Percentiles rank a stretch among this genome's conserved stretches.
These are phyloP conservation scores for Millerago galiae DNA, from an alignment of 805 yeast genomes.

Conservation along the genomic window DNA sequence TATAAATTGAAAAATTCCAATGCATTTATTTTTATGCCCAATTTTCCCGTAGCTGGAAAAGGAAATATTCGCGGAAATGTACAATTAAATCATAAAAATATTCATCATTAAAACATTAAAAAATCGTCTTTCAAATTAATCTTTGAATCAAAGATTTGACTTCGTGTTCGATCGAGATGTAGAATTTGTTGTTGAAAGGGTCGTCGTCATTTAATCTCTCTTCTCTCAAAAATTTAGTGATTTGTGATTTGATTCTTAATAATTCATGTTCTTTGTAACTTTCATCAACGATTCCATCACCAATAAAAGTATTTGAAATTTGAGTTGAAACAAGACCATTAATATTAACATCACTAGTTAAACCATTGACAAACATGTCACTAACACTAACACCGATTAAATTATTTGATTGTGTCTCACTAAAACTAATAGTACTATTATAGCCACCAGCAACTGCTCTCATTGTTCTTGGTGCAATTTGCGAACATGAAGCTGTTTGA, in stretches of 20 bases:
- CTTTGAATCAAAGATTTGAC: slow-evolving; percentile 25
- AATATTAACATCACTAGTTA: slow-evolving; percentile 17
- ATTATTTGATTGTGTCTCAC: slow-evolving; percentile 10
- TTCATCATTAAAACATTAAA: not conserved
- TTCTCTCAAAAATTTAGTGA: slow-evolving; percentile 22
- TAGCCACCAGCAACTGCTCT: slow-evolving; percentile 21
- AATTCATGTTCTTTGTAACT: slow-evolving; percentile 24
- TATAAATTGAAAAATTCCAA: too few relatives aligned
- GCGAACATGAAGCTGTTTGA: slow-evolving; percentile 26
- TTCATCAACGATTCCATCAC: slow-evolving; percentile 16
- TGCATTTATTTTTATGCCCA: not conserved
- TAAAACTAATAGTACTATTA: slow-evolving; percentile 14
- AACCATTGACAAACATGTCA: slow-evolving; percentile 23
- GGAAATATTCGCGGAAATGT: not conserved
- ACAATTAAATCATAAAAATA: not conserved
- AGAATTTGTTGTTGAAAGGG: slow-evolving; percentile 24
- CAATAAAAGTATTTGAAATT: slow-evolving; percentile 1
- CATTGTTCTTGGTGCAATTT: slow-evolving; percentile 28
- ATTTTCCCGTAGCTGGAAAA: not conserved
- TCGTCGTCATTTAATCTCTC: slow-evolving; percentile 26
- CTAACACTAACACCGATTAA: slow-evolving; percentile 20
- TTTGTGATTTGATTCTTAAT: slow-evolving; percentile 24
- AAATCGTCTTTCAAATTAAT: slow-evolving; percentile 8
- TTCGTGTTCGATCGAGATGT: slow-evolving; percentile 23
- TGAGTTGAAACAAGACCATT: not conserved